Evolutionary conservation across 305 asterid genomes (phyloP).

Genomic region (Rubia tinctorum): DNA sequence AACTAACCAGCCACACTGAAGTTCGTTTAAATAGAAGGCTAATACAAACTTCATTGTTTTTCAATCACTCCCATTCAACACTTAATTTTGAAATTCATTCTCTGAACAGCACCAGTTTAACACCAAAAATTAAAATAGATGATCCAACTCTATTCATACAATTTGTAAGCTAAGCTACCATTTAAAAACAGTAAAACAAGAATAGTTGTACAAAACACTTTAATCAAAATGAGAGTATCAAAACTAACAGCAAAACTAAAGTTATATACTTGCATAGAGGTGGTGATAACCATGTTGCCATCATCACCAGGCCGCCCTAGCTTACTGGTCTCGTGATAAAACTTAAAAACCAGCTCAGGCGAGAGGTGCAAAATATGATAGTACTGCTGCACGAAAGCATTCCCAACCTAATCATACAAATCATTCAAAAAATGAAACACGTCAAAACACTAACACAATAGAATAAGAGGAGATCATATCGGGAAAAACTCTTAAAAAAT

Average conservation of each 20-base stretch:
- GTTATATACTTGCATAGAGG: slow-evolving; percentile 71
- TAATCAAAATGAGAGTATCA: background rate
- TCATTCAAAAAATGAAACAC: background rate
- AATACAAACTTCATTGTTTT: background rate
- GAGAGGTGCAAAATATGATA: slow-evolving; percentile 75
- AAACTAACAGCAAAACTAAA: background rate
- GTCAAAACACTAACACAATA: background rate
- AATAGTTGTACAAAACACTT: background rate
- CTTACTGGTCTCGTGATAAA: slow-evolving; percentile 79
- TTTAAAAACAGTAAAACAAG: background rate
- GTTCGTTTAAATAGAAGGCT: background rate
- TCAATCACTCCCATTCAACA: background rate
- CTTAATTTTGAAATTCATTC: background rate
- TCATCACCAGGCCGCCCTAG: slow-evolving; percentile 82
- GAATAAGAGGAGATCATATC: background rate
- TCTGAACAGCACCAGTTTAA: background rate
- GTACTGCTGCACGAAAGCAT: slow-evolving; percentile 85
- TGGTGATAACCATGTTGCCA: slow-evolving; percentile 68
- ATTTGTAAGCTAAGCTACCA: background rate
- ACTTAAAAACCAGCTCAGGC: slow-evolving; percentile 59
- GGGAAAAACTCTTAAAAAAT: background rate
- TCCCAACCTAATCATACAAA: slow-evolving; percentile 56
- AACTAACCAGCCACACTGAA: background rate
- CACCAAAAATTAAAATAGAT: background rate
- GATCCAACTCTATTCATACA: background rate